Evolutionary conservation across 2,329 filamentous ascomycete genomes (phyloP).

Genomic region (Chaetothyriales sp.): DNA sequence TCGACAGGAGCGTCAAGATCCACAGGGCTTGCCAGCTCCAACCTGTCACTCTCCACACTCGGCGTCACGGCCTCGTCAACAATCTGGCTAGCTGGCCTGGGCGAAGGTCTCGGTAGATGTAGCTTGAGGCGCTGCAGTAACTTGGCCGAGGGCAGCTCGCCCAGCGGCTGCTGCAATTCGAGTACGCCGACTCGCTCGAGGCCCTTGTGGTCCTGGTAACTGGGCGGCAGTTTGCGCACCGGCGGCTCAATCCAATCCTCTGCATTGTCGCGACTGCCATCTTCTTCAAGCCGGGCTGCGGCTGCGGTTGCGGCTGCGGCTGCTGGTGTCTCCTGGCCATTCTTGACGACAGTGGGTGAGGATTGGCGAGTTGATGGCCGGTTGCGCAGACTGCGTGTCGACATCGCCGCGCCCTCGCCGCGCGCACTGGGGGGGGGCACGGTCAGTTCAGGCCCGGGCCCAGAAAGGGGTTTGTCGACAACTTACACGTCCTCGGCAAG

Average conservation of each 20-base stretch:
- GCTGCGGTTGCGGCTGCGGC: constrained; percentile 5
- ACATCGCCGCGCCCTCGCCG: not conserved
- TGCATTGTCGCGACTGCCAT: not conserved
- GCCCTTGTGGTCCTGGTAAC: constrained; percentile 61
- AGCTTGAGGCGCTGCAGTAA: constrained; percentile 40
- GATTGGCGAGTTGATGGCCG: constrained; percentile 15
- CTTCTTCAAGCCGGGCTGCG: not conserved
- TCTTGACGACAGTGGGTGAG: constrained; percentile 8
- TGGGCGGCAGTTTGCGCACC: constrained; percentile 41
- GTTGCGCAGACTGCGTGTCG: constrained; percentile 14
- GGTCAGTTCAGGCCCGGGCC: not conserved
- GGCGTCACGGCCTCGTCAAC: constrained; percentile 8
- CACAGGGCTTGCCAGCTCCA: constrained; percentile 9
- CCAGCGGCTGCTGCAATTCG: constrained; percentile 70
- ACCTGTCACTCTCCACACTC: constrained; percentile 10
- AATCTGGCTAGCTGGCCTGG: constrained; percentile 10
- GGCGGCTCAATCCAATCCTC: constrained; percentile 44
- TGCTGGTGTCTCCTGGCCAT: not conserved
- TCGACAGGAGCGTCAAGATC: constrained; percentile 5
- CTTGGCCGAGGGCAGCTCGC: constrained; percentile 50
- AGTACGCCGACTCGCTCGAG: constrained; percentile 61
- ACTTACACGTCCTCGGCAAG: constrained; percentile 1
- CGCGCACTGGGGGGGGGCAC: not conserved
- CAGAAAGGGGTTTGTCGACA: not conserved
- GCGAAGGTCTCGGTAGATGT: constrained; percentile 11